phyloP scores from a whole-genome alignment of 2,329 filamentous ascomycete genomes.

The Colletotrichum spaethianum region DNA sequence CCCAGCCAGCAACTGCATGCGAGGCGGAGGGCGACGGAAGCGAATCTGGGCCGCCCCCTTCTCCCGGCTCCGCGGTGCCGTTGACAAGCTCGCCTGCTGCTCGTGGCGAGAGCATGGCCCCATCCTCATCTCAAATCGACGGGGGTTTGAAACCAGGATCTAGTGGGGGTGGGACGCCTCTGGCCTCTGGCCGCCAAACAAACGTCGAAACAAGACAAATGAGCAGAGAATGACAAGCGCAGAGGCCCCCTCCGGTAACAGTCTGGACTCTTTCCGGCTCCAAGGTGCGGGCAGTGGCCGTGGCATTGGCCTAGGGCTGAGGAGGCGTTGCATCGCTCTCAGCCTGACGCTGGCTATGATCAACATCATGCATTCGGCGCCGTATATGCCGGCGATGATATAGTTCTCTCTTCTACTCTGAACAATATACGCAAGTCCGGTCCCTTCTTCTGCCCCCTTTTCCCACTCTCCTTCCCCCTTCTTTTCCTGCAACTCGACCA shows the following conservation, averaged over 20 bases:
- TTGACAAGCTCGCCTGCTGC: constrained; percentile 27
- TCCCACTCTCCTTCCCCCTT: not conserved
- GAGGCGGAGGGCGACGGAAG: constrained; percentile 1
- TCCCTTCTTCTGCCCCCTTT: too few relatives aligned
- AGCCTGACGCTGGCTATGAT: not conserved
- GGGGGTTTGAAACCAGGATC: constrained; percentile 32
- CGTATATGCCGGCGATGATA: constrained; percentile 24
- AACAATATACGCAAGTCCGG: constrained; percentile 7
- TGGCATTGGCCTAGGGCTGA: constrained; percentile 26
- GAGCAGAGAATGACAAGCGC: not conserved
- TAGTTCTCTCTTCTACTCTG: constrained; percentile 9
- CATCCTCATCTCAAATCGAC: constrained; percentile 37
- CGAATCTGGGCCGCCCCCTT: not conserved
- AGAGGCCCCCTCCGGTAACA: constrained; percentile 3
- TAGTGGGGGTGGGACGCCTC: constrained; percentile 3
- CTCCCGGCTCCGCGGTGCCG: constrained; percentile 26
- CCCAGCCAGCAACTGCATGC: constrained; percentile 17
- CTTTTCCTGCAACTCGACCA: constrained; percentile 4
- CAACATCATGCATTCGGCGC: constrained; percentile 10
- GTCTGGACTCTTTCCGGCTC: not conserved
- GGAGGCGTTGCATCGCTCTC: not conserved
- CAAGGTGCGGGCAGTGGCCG: not conserved
- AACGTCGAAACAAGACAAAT: not conserved
- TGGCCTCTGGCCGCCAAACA: not conserved
- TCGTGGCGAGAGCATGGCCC: constrained; percentile 36